Evolutionary conservation across 2,329 filamentous ascomycete species (phyloP), one percentile per base, ranked within the genome.

Genomic region (Berkeleyomyces rouxiae): DNA sequence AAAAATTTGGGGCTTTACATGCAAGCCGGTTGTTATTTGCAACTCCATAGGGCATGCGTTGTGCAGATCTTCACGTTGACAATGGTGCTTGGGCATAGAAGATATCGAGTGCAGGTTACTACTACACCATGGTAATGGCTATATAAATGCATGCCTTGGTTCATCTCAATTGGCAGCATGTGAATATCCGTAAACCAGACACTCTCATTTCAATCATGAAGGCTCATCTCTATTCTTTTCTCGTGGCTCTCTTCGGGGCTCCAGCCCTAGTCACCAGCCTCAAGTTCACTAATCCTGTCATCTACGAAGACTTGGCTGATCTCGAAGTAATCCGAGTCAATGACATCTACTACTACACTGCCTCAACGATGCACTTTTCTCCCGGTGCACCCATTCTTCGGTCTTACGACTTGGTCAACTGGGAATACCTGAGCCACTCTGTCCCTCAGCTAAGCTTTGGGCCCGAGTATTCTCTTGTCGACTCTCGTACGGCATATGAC

Each of bases 351-450:
- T 72, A 69, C 62, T 67, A 70, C 47, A 77, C 82, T 65, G 81
- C 80, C 67, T 80, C 82, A 2, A 78, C 80, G 7, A 82, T 83
- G 66, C 82, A 83, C 68, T 77, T 82, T 9, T 83, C 83, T 66
- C 75, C 82, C 0, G 80, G 82, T 36, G 71, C 75, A 0, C 77
- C 79, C 58, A 70, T 71, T 43, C 71, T 71, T 61, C 68, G 69
- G 23, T 74, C 71, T 5, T 69, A 69, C 36, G 70, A 74, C 60
- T 67, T 74, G 2, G 61, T 68, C 39, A 66, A 67, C 61, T 72
- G 70, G 71, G 68, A 68, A 49, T 69, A 71, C 46, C 69, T 72
- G 2, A 67, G 68, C 64, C 37, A 53, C 59, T 64, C 58, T 16
- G 58, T 59, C 33, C 46, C 46, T 13, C 9, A 37, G 10, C 43